Base-by-base conservation (phyloP, 2,329 filamentous ascomycete species). In the Phialophora macrospora region DNA sequence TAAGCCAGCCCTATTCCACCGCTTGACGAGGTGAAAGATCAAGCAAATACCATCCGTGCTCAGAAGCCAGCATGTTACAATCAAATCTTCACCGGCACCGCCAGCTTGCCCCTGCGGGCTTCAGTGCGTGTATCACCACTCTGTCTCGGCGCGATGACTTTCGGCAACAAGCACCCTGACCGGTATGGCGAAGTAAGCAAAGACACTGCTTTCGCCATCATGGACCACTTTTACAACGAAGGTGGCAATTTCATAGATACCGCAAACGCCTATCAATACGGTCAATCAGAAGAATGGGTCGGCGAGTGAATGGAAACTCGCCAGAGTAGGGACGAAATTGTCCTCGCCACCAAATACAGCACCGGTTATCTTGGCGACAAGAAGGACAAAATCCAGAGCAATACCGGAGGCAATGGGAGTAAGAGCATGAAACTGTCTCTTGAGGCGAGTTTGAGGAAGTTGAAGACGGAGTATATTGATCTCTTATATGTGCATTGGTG, bases 261-360 rank as follows among this genome's bases (percentile, higher is more conserved):
- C 26, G 77, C 82, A 28, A 84, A 81, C 70, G 77, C 74, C 65
- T 72, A 72, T 46, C 67, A 82, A 54, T 69, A 76, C 38, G 81
- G 80, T 67, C 76, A 84, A 68, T 80, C 78, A 6, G 83, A 85
- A 70, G 70, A 60, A 0, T 81, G 78, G 78, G 73, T 84, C 12
- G 82, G 82, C 41, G 82, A 84, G 66, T 85, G 83, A 83, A 78
- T 85, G 78, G 73, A 77, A 7, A 58, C 73, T 41, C 78, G 79
- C 54, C 73, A 76, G 11, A 78, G 77, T 62, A 80, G 82, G 5
- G 81, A 84, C 67, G 72, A 84, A 69, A 80, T 86, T 38, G 81
- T 86, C 28, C 70, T 87, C 20, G 83, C 84, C 0, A 86, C 84
- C 28, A 86, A 86, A 73, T 87, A 81, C 73, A 81, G 81, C 2